A percentile compares a stretch with the other conserved stretches of the same genome.
Evolutionary conservation across 306 rosid species (phyloP).

Genomic region (Sicyos edulis): DNA sequence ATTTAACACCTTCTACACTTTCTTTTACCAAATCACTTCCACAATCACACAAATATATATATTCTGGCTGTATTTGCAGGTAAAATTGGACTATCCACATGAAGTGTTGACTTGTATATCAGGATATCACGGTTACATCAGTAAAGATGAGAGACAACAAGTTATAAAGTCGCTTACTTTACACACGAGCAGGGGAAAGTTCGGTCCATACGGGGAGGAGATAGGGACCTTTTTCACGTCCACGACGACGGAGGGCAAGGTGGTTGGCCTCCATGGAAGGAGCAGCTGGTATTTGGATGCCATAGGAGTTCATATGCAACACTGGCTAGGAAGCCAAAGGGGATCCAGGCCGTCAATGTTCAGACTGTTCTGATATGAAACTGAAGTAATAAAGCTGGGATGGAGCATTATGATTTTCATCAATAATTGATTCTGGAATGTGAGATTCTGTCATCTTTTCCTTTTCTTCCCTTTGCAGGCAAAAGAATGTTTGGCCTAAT

Average conservation of each 20-base stretch:
- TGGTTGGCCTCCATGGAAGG: conserved; percentile 53
- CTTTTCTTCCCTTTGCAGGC: neutral
- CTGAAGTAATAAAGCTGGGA: neutral
- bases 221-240: conserved; percentile 86
- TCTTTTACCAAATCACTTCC: no score
- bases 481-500: no score
- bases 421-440: neutral
- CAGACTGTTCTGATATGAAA: conserved; percentile 44
- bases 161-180: conserved; percentile 70
- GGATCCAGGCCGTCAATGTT: conserved; percentile 47
- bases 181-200: conserved; percentile 64
- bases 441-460: neutral
- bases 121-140: conserved; percentile 58
- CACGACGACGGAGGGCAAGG: conserved; percentile 76
- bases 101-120: conserved; percentile 70
- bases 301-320: conserved; percentile 90
- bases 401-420: neutral
- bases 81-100: conserved; percentile 73
- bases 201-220: conserved; percentile 87
- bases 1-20: no score
- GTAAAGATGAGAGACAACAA: conserved; percentile 36
- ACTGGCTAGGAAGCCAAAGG: conserved; percentile 81
- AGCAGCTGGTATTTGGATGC: conserved; percentile 87
- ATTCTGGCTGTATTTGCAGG: conserved; percentile 36
- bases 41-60: neutral